Percentiles rank a stretch among this genome's conserved stretches.
Conservation (phyloP, 441 rosid genomes). For the Flueggea neowawraea region DNA sequence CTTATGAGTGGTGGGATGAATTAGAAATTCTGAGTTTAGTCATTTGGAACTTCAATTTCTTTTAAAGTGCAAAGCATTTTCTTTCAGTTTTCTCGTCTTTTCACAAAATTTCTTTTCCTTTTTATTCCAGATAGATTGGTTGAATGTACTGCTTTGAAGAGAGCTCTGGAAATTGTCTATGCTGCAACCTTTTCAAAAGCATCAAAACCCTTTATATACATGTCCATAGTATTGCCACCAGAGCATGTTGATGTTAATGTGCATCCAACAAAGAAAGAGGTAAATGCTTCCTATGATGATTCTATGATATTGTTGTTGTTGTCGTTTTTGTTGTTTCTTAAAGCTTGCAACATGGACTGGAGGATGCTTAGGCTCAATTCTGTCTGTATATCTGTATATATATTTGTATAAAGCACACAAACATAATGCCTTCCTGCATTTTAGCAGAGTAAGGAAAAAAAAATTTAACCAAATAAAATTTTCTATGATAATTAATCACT, state of each 20-base stretch:
- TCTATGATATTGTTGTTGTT: not conserved
- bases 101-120: conserved; percentile 3
- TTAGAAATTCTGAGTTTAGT: not conserved
- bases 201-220: conserved; percentile 86
- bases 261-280: conserved; percentile 98
- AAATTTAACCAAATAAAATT: no score
- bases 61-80: not conserved
- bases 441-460: no score
- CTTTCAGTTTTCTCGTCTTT: not conserved
- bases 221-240: conserved; percentile 82
- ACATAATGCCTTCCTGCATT: no score
- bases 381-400: no score
- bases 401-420: no score
- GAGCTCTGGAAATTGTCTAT: conserved; percentile 92
- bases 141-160: conserved; percentile 85
- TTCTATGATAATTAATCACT: no score
- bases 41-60: not conserved
- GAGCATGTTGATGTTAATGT: conserved; percentile 96
- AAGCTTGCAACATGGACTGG: no score
- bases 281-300: conserved; percentile 10
- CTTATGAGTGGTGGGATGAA: no score
- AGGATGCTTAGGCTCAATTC: no score
- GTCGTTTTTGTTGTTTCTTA: no score
- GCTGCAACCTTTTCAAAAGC: conserved; percentile 95
- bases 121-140: conserved; percentile 78